A percentile compares a stretch with the other conserved stretches of the same genome.
Evolutionary conservation across 108 stramenopile species (phyloP).

Genomic region (Discostella stelligeroides): DNA sequence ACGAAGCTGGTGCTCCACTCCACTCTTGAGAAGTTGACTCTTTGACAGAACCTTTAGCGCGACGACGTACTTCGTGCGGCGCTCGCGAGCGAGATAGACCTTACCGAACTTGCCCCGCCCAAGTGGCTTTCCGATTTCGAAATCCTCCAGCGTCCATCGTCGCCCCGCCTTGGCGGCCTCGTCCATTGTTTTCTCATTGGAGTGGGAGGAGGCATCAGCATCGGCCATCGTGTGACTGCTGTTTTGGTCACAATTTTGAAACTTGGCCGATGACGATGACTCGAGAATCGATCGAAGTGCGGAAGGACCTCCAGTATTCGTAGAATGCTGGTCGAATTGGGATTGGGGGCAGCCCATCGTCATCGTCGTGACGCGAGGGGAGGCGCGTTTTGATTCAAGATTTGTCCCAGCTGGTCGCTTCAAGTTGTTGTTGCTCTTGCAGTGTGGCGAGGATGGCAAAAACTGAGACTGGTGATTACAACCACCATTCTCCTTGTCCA

Average conservation of each 20-base stretch:
- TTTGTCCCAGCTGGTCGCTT: slow-evolving; percentile 16
- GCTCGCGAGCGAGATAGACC: slow-evolving; percentile 97
- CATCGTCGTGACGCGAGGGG: slow-evolving; percentile 6
- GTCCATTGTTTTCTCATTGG: slow-evolving; percentile 20
- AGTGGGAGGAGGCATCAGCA: slow-evolving; percentile 12
- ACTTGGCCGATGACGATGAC: background rate
- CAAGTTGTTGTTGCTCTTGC: background rate
- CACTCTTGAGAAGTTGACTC: slow-evolving; percentile 93
- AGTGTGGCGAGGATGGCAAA: background rate
- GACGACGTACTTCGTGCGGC: slow-evolving; percentile 94
- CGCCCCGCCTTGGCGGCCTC: slow-evolving; percentile 54
- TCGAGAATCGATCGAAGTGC: background rate
- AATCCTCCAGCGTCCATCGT: slow-evolving; percentile 92
- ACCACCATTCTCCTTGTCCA: slow-evolving; percentile 5
- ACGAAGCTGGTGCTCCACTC: slow-evolving; percentile 97
- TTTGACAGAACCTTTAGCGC: slow-evolving; percentile 98
- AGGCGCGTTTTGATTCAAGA: slow-evolving; percentile 10
- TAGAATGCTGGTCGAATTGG: background rate
- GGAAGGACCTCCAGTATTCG: too few relatives aligned
- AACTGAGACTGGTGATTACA: background rate
- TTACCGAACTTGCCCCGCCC: slow-evolving; percentile 97
- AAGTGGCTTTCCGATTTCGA: slow-evolving; percentile 98
- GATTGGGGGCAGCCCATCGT: background rate
- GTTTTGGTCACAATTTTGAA: background rate
- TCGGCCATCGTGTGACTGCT: slow-evolving; percentile 24